These are phyloP conservation scores for Parathielavia appendiculata DNA, from an alignment of 495 filamentous ascomycete species.

Conservation along the genomic window DNA sequence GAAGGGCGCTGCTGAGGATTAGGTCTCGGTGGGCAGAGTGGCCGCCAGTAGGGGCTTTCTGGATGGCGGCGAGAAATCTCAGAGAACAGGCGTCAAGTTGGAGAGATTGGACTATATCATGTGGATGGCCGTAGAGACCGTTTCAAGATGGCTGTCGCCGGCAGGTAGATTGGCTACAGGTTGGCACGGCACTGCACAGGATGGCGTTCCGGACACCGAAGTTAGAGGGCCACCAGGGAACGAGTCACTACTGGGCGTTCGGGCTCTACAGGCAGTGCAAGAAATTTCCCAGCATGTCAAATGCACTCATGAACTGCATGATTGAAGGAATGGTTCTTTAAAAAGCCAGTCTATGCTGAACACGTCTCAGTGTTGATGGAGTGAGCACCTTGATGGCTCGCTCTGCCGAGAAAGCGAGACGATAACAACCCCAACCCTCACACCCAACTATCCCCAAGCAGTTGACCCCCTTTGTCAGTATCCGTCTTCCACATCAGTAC, in stretches of 20 bases:
- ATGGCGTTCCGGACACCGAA: neutral
- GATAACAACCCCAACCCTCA: neutral
- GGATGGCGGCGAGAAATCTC: neutral
- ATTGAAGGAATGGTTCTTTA: too few species aligned
- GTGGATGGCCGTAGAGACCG: neutral
- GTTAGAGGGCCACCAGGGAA: neutral
- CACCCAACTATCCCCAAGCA: neutral
- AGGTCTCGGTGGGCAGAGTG: conserved; percentile 2
- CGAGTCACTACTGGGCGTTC: neutral
- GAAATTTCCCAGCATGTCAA: too few species aligned
- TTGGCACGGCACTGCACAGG: neutral
- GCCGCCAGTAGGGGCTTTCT: neutral
- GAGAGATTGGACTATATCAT: neutral
- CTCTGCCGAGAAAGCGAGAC: too few species aligned
- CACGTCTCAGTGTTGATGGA: too few species aligned
- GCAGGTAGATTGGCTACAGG: neutral
- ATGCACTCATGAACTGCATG: too few species aligned
- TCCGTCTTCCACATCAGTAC: neutral
- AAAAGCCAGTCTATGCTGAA: too few species aligned
- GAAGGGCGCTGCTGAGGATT: conserved; percentile 35
- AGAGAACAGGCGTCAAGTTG: neutral
- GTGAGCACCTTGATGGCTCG: too few species aligned
- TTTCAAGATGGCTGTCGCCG: too few species aligned
- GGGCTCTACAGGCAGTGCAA: neutral
- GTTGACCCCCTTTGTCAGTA: neutral